Conservation (phyloP, 2,329 filamentous ascomycete species). For the Colletotrichum cordylinicola region DNA sequence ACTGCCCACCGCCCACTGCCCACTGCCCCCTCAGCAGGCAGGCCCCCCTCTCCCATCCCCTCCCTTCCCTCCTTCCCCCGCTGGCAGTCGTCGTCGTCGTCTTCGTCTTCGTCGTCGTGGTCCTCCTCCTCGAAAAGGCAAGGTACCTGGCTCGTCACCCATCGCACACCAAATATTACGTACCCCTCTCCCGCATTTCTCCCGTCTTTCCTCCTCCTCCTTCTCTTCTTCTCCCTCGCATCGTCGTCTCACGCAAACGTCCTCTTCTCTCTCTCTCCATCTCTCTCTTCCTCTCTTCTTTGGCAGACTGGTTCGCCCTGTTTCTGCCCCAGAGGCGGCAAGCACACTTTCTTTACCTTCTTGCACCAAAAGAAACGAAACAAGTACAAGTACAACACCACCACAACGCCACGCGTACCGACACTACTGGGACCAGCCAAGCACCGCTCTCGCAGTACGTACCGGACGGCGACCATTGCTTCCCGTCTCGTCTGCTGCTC, state of each 20-base stretch:
- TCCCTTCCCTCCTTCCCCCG: not conserved
- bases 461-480: not conserved
- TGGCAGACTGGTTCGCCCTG: conserved; percentile 10
- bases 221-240: not conserved
- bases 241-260: not conserved
- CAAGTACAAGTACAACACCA: not conserved
- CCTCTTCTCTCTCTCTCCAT: not conserved
- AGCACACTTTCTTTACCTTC: not conserved
- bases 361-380: not conserved
- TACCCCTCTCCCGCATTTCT: not conserved
- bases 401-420: not conserved
- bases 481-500: not conserved
- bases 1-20: not conserved
- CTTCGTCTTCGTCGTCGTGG: not conserved
- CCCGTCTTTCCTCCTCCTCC: not conserved
- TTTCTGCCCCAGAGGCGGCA: conserved; percentile 9
- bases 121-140: not conserved
- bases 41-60: not conserved
- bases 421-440: not conserved
- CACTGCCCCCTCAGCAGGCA: not conserved
- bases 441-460: not conserved
- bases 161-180: not conserved
- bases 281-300: not conserved
- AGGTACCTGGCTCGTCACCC: not conserved
- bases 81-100: not conserved